Conservation (phyloP, 2,329 filamentous ascomycete genomes). For the Exophiala sp. region DNA sequence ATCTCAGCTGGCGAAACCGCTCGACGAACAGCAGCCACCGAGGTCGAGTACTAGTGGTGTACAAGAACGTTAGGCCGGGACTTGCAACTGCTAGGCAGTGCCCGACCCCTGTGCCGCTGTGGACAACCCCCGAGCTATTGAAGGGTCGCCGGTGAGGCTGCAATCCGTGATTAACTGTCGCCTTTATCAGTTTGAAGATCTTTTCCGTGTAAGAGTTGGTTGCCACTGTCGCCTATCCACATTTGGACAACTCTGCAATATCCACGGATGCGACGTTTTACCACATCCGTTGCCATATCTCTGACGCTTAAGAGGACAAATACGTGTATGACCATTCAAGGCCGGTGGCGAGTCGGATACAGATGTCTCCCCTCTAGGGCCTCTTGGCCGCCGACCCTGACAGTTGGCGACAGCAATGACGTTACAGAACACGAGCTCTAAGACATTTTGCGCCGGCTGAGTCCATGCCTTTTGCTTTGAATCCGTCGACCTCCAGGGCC, state of each 20-base stretch:
- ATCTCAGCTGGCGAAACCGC: not conserved
- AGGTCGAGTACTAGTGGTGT: no score
- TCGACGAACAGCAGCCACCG: not conserved
- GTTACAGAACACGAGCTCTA: constrained; percentile 12
- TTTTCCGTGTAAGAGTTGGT: not conserved
- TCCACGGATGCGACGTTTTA: no score
- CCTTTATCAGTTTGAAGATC: not conserved
- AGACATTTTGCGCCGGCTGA: constrained; percentile 6
- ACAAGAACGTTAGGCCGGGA: no score
- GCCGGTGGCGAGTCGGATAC: no score
- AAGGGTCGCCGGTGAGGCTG: not conserved
- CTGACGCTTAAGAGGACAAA: no score
- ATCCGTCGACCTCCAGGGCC: not conserved
- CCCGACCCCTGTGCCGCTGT: constrained; percentile 6
- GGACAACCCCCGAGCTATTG: not conserved
- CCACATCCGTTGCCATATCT: no score
- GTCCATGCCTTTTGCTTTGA: constrained; percentile 3
- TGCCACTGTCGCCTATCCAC: no score
- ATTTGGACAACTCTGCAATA: no score
- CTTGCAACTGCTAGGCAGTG: not conserved
- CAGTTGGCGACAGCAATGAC: constrained; percentile 2
- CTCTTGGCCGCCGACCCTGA: not conserved
- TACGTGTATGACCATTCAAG: no score
- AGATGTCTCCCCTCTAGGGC: no score
- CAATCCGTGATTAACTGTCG: not conserved